Evolutionary conservation across 495 filamentous ascomycete genomes (phyloP), one percentile per base, ranked within the genome.

Genomic region (Staphylotrichum longicolle): DNA sequence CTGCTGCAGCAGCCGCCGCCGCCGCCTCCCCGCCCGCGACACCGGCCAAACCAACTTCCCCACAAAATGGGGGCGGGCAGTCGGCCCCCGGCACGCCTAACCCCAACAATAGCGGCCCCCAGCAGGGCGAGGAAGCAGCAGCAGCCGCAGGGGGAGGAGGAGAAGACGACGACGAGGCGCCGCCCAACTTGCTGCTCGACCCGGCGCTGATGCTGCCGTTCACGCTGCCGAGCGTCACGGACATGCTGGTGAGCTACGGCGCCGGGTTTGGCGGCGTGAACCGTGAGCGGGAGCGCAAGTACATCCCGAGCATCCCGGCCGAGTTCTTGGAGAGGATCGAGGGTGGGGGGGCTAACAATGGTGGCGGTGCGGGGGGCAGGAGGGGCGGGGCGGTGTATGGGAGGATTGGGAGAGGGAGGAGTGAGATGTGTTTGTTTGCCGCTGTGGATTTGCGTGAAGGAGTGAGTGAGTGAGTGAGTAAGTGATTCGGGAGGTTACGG

Each of bases 201-300:
- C 90, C 93, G 15, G 88, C 92, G 10, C 78, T 96, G 44, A 96
- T 96, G 83, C 83, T 99, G 33, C 95, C 95, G 1, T 99, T 99
- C 71, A 87, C 87, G 39, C 79, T 99, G 27, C 94, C 94, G 1
- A 96, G 94, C 5, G 95, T 92, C 61, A 96, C 93, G 14, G 94
- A 98, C 72, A 98, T 99, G 94, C 80, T 96, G 63, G 82, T 99
- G 42, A 92, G 85, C 64, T 99, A 94, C 68, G 94, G 94, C 8
- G 93, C 95, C 34, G 94, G 94, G 11, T 91, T 96, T 64, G 94
- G 94, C 4, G 94, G 94, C 0, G 80, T 93, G 34, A 96, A 99
- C 73, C 82, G 87, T 55, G 94, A 99, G 72, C 81, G 91, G 48
- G 94, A 94, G 70, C 81, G 91, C 59, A 96, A 96, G 74, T 99